Base-by-base conservation (phyloP, 1,139 yeast species). In the Yamadazyma diddensiae region DNA sequence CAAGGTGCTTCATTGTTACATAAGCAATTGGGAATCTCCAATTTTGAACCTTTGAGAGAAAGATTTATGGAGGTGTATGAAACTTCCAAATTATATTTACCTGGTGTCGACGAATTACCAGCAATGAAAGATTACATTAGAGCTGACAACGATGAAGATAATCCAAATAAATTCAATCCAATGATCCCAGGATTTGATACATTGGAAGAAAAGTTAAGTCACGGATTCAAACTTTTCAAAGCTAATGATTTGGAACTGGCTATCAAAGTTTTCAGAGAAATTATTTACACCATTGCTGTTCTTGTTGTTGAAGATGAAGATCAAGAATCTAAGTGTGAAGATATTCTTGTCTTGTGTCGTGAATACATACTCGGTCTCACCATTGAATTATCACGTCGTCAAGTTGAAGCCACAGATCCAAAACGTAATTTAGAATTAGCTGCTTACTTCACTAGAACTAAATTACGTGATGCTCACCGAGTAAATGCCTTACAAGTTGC, bases 401-500 rank as follows among this genome's bases (percentile, higher is more conserved):
- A 82, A 6, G 65, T 90, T 38, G 86, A 83, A 24, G 68, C 81
- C 4, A 63, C 67, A 17, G 86, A 87, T 39, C 66, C 82, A 34
- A 83, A 87, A 61, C 82, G 97, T 42, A 88, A 86, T 54, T 72
- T 94, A 52, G 98, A 92, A 59, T 70, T 94, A 47, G 97, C 97
- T 5, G 95, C 97, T 1, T 92, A 90, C 62, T 94, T 94, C 67
- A 87, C 98, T 12, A 79, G 79, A 54, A 82, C 90, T 24, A 77
- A 82, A 46, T 74, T 94, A 47, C 88, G 85, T 47, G 80, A 85
- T 28, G 81, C 82, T 5, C 98, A 94, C 59, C 78, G 81, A 42
- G 75, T 83, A 34, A 82, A 88, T 53, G 97, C 98, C 8, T 71
- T 88, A 49, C 94, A 87, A 57, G 95, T 88, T 39, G 98, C 99